Percentiles rank a stretch among this genome's conserved stretches.
These are phyloP conservation scores for Sutorius australiensis DNA, from an alignment of 768 basidiomycete genomes.

Conservation along the genomic window DNA sequence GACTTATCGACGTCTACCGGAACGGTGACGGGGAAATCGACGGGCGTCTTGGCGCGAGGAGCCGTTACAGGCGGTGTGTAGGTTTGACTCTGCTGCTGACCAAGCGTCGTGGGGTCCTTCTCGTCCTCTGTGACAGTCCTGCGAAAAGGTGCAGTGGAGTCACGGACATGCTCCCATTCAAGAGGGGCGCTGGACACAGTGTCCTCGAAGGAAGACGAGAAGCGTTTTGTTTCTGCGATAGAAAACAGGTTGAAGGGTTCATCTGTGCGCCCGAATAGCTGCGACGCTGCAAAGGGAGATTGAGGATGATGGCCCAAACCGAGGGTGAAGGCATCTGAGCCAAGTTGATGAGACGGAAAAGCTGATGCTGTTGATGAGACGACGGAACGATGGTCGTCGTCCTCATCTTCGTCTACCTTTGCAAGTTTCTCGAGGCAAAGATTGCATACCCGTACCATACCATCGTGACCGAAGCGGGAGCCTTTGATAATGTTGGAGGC, in stretches of 20 bases:
- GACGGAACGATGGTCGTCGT: slow-evolving; percentile 82
- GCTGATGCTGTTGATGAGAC: slow-evolving; percentile 65
- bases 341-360: slow-evolving; percentile 77
- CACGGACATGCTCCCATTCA: slow-evolving; percentile 45
- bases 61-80: slow-evolving; percentile 29
- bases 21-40: slow-evolving; percentile 54
- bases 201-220: slow-evolving; percentile 51
- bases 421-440: slow-evolving; percentile 90
- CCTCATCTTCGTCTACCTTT: slow-evolving; percentile 84
- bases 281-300: slow-evolving; percentile 85
- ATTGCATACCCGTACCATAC: slow-evolving; percentile 95
- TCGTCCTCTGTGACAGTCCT: slow-evolving; percentile 75
- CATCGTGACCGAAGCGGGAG: slow-evolving; percentile 86
- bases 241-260: slow-evolving; percentile 81
- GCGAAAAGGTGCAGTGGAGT: slow-evolving; percentile 72
- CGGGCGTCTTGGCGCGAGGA: slow-evolving; percentile 46
- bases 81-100: slow-evolving; percentile 34
- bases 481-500: slow-evolving; percentile 97
- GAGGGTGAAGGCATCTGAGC: slow-evolving; percentile 38
- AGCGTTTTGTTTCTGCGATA: slow-evolving; percentile 69
- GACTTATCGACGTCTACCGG: slow-evolving; percentile 48
- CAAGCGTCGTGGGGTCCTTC: slow-evolving; percentile 48
- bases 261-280: slow-evolving; percentile 73
- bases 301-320: slow-evolving; percentile 56
- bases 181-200: slow-evolving; percentile 49